These are phyloP conservation scores for Candolleomyces aberdarensis DNA, from an alignment of 768 basidiomycete genomes.

Conservation along the genomic window DNA sequence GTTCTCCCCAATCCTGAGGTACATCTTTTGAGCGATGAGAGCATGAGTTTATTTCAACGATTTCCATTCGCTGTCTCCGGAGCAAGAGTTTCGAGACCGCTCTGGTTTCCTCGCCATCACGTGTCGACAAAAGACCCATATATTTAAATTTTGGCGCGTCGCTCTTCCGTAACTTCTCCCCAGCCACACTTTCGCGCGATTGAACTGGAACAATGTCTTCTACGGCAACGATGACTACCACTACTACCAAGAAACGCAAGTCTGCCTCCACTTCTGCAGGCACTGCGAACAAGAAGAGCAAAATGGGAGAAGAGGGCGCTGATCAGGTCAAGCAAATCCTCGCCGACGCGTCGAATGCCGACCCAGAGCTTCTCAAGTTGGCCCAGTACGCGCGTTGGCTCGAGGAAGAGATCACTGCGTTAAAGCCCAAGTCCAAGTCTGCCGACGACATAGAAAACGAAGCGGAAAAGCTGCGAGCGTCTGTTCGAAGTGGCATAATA, in stretches of 20 bases:
- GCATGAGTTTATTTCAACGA: no score
- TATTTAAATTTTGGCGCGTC: neutral
- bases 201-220: neutral
- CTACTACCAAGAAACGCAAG: constrained; percentile 34
- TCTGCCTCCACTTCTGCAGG: constrained; percentile 21
- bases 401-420: constrained; percentile 21
- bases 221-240: constrained; percentile 16
- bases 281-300: constrained; percentile 28
- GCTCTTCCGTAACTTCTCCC: neutral
- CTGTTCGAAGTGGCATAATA: constrained; percentile 45
- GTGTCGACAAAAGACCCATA: neutral
- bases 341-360: constrained; percentile 30
- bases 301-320: constrained; percentile 19
- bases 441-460: constrained; percentile 36
- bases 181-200: no score
- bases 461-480: constrained; percentile 42
- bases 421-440: constrained; percentile 31
- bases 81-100: no score
- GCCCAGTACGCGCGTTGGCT: constrained; percentile 24
- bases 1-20: no score
- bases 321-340: constrained; percentile 33
- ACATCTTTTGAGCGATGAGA: no score
- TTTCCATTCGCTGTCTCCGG: no score
- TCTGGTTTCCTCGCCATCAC: neutral
- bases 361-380: constrained; percentile 13